Evolutionary conservation across 352 stramenopile genomes (phyloP), one percentile per base, ranked within the genome.

Genomic region (Globisporangium paroecandrum): DNA sequence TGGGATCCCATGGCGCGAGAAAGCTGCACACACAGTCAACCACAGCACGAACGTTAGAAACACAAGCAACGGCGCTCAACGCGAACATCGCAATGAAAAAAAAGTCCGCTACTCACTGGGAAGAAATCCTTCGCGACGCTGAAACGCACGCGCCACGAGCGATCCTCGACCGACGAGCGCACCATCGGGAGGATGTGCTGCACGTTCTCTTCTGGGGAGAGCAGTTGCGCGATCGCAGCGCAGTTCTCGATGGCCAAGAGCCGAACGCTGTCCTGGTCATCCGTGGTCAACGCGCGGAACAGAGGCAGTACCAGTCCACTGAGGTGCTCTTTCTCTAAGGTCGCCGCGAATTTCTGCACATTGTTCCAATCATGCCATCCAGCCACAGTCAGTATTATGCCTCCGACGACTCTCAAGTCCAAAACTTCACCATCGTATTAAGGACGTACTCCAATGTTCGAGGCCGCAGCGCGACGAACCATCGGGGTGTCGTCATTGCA

Each of bases 201-300:
- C 59, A 75, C 78, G 76, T 94, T 94, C 54, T 94, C 85, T 1
- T 96, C 87, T 41, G 81, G 74, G 24, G 81, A 81, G 5, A 96
- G 76, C 57, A 91, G 66, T 62, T 89, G 84, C 20, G 78, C 83
- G 62, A 96, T 91, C n/a, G 77, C 74, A 13, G 86, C 82, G 66
- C 82, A 93, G 75, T 89, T 95, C 68, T 93, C 85, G 71, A 98
- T 96, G 18, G 92, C 92, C 62, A 98, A 74, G 56, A 98, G 82
- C 38, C 94, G 88, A n/a, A 98, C 94, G 58, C 87, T 97, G 81
- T 98, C 95, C 78, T 98, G 93, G 70, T 98, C 94, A 75, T 98
- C 95, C 25, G 77, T 76, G 64, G 89, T 97, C 29, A 98, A 77
- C 41, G 85, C 77, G 58, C 94, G 91, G 77, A 97, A 97, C 20